Evolutionary conservation across 768 basidiomycete genomes (phyloP).

Genomic region (Heimioporus sp.): DNA sequence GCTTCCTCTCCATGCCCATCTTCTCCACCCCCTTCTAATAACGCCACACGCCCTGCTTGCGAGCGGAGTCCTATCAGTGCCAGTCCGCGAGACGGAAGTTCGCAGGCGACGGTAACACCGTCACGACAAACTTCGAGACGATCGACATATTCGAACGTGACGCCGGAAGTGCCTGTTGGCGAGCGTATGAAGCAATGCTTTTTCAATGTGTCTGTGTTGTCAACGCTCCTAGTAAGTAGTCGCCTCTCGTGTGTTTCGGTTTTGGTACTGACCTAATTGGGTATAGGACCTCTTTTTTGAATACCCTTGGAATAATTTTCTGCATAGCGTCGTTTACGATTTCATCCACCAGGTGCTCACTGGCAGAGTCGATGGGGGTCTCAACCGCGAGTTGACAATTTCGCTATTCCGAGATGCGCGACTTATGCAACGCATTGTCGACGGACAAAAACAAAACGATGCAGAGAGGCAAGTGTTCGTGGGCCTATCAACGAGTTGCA

Average conservation of each 20-base stretch:
- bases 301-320: conserved; percentile 96
- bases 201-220: conserved; percentile 68
- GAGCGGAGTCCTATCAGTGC: conserved; percentile 25
- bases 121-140: conserved; percentile 60
- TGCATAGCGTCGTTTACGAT: conserved; percentile 96
- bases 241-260: not conserved
- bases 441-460: conserved; percentile 82
- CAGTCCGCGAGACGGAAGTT: conserved; percentile 29
- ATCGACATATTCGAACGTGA: conserved; percentile 32
- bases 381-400: conserved; percentile 81
- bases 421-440: conserved; percentile 82
- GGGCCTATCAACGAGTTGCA: not conserved
- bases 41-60: conserved; percentile 24
- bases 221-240: conserved; percentile 70
- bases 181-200: conserved; percentile 80
- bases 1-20: conserved; percentile 30
- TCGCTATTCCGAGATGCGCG: conserved; percentile 84
- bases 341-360: conserved; percentile 93
- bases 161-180: conserved; percentile 56
- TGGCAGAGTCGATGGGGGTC: conserved; percentile 76
- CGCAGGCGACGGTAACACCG: conserved; percentile 38
- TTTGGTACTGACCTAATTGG: not conserved
- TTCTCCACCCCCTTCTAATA: conserved; percentile 31
- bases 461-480: conserved; percentile 55
- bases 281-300: conserved; percentile 89